phyloP scores from a whole-genome alignment of 2,329 filamentous ascomycete genomes.

The Fusarium lateritium region DNA sequence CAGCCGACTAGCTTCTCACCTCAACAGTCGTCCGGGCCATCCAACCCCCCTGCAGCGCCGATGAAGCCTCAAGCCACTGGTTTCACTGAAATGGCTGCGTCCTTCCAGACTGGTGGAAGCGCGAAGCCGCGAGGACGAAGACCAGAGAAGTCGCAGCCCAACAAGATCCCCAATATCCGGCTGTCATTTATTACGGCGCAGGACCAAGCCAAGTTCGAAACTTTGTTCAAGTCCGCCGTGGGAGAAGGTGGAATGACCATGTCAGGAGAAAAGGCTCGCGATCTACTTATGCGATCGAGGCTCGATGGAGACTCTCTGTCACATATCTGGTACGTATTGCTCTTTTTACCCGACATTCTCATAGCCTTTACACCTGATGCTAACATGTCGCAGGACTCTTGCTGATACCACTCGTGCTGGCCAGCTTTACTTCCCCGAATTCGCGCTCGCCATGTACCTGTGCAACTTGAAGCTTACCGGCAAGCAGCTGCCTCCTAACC shows the following conservation, averaged over 20 bases:
- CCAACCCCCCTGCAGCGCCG: conserved; percentile 69
- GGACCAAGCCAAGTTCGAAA: conserved; percentile 97
- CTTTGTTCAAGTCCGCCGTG: conserved; percentile 95
- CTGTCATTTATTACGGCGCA: conserved; percentile 95
- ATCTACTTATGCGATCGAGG: conserved; percentile 89
- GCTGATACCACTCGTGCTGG: conserved; percentile 97
- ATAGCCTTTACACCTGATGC: conserved; percentile 2
- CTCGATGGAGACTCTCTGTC: conserved; percentile 89
- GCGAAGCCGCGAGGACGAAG: conserved; percentile 62
- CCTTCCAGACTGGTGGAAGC: conserved; percentile 69
- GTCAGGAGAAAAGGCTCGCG: conserved; percentile 92
- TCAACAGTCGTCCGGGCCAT: conserved; percentile 65
- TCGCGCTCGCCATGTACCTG: conserved; percentile 97
- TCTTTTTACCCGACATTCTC: background rate
- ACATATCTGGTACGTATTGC: conserved; percentile 82
- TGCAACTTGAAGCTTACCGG: conserved; percentile 94
- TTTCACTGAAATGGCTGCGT: conserved; percentile 77
- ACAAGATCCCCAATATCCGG: conserved; percentile 92
- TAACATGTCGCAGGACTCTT: conserved; percentile 75
- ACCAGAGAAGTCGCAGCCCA: conserved; percentile 65
- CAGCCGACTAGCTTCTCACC: conserved; percentile 63
- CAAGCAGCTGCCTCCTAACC: conserved; percentile 79
- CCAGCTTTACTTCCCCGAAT: conserved; percentile 96
- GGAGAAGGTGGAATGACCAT: conserved; percentile 87
- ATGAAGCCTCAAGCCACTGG: conserved; percentile 77